These are phyloP conservation scores for Circinella minor DNA, from an alignment of 371 early-diverging fungal species.

Conservation along the genomic window DNA sequence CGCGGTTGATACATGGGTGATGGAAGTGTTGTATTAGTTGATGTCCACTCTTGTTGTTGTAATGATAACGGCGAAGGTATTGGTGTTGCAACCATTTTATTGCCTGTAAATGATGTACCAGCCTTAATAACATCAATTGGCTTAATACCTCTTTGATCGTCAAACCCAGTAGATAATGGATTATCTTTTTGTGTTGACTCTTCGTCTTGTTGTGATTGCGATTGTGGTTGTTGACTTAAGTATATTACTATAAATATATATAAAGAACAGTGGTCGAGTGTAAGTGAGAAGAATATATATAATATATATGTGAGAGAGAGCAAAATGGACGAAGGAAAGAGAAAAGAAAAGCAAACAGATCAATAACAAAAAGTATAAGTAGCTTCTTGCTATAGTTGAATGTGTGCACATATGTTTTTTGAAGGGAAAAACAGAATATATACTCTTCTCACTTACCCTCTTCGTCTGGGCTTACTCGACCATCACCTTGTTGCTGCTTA, in stretches of 20 bases:
- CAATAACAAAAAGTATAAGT: no score
- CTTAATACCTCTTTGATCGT: constrained; percentile 27
- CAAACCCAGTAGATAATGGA: not conserved
- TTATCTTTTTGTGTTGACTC: not conserved
- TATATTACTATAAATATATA: not conserved
- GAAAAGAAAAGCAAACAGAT: not conserved
- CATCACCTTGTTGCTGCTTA: not conserved
- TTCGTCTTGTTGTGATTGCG: not conserved
- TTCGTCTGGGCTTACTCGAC: constrained; percentile 6
- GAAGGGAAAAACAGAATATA: not conserved
- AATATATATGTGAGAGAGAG: not conserved
- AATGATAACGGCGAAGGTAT: constrained; percentile 9
- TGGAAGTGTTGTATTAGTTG: not conserved
- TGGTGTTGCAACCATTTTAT: constrained; percentile 4
- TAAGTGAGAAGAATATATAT: not conserved
- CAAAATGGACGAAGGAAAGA: not conserved
- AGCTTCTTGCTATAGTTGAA: not conserved
- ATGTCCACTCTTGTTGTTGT: constrained; percentile 11
- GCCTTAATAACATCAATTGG: constrained; percentile 37
- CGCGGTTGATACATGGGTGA: not conserved
- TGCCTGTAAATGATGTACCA: constrained; percentile 1
- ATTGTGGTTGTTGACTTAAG: not conserved
- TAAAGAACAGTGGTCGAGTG: not conserved
- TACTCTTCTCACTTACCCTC: constrained; percentile 5
- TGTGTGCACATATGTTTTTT: not conserved